Evolutionary conservation across 2,329 filamentous ascomycete species (phyloP).

Genomic region (Dactylonectria estremocensis): DNA sequence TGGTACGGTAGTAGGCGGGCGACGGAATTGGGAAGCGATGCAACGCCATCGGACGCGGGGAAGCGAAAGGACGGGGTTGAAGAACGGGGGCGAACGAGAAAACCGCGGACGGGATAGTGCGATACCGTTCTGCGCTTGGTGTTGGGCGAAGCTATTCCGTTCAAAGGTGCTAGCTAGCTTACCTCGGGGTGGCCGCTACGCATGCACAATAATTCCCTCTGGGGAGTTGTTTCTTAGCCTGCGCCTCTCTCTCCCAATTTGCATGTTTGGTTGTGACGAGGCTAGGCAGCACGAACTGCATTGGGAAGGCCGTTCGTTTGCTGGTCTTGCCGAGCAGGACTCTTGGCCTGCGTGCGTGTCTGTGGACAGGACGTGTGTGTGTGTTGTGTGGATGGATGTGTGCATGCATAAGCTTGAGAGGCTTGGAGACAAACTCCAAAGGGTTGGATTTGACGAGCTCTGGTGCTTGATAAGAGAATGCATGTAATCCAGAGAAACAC

Average conservation of each 20-base stretch:
- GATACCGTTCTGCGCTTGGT: constrained; percentile 17
- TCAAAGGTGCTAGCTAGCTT: not conserved
- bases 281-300: not conserved
- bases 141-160: constrained; percentile 1
- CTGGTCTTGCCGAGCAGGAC: not conserved
- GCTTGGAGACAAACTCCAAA: not conserved
- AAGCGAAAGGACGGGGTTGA: constrained; percentile 1
- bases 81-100: not conserved
- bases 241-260: not conserved
- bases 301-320: not conserved
- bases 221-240: not conserved
- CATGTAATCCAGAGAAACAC: not conserved
- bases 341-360: not conserved
- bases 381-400: too few relatives aligned
- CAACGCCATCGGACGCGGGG: constrained; percentile 28
- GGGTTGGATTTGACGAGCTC: not conserved
- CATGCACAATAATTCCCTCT: not conserved
- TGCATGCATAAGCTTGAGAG: not conserved
- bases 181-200: not conserved
- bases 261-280: not conserved
- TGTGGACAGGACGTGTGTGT: not conserved
- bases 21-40: constrained; percentile 25
- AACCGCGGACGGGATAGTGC: constrained; percentile 22
- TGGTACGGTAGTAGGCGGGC: constrained; percentile 3
- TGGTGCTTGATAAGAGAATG: not conserved